These are phyloP conservation scores for Phytophthora europaea DNA, from an alignment of 352 stramenopile species.

Conservation along the genomic window DNA sequence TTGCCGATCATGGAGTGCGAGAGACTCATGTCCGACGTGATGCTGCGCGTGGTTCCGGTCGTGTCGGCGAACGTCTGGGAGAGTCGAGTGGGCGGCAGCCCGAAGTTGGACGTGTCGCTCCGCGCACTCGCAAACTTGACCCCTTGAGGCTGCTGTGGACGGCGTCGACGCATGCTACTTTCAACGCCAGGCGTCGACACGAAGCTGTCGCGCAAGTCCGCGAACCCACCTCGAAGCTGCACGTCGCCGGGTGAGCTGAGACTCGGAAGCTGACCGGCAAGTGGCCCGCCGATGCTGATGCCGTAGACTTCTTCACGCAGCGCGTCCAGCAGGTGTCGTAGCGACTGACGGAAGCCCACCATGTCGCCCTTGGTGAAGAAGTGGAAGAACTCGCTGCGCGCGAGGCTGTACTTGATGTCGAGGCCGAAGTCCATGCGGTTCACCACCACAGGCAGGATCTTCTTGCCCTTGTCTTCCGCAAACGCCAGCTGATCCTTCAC, in stretches of 20 bases:
- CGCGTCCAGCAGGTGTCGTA: constrained; percentile 63
- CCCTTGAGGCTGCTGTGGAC: constrained; percentile 38
- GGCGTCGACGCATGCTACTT: constrained; percentile 30
- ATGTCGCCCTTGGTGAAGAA: constrained; percentile 86
- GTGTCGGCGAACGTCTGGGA: constrained; percentile 59
- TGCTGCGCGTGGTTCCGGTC: constrained; percentile 39
- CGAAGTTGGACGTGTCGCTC: constrained; percentile 48
- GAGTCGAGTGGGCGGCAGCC: constrained; percentile 41
- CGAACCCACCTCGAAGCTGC: constrained; percentile 44
- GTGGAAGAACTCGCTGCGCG: constrained; percentile 82
- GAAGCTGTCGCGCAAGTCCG: constrained; percentile 49
- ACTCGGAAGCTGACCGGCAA: constrained; percentile 9
- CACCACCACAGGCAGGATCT: constrained; percentile 78
- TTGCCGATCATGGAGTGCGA: constrained; percentile 81
- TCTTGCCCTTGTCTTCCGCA: constrained; percentile 88
- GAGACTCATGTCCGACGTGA: constrained; percentile 74
- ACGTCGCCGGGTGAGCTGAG: constrained; percentile 19
- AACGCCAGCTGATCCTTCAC: constrained; percentile 87
- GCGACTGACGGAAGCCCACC: constrained; percentile 74
- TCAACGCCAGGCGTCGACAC: constrained; percentile 31
- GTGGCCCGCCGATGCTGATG: constrained; percentile 48
- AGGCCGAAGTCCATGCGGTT: constrained; percentile 74
- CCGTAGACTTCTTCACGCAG: constrained; percentile 78
- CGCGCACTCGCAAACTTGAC: constrained; percentile 41
- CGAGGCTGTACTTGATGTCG: constrained; percentile 85